phyloP scores from a whole-genome alignment of 495 filamentous ascomycete genomes.

The Delitschia confertaspora region DNA sequence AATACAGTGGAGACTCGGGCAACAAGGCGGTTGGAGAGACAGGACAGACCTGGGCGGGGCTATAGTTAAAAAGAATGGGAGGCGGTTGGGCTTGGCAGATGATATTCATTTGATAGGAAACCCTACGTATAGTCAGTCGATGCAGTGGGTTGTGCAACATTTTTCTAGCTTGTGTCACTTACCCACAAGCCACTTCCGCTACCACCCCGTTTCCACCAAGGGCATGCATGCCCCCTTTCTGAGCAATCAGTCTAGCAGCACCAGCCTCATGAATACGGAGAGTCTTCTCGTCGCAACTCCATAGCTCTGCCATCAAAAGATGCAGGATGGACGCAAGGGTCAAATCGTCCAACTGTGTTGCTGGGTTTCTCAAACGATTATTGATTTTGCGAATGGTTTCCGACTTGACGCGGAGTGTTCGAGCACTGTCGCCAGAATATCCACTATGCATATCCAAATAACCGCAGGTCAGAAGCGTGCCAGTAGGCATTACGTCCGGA shows the following conservation, averaged over 20 bases:
- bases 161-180: not conserved
- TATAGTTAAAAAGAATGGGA: slow-evolving; percentile 10
- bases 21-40: slow-evolving; percentile 1
- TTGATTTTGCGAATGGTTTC: slow-evolving; percentile 24
- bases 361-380: slow-evolving; percentile 4
- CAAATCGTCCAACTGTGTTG: slow-evolving; percentile 13
- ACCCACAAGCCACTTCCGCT: slow-evolving; percentile 17
- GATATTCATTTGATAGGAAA: slow-evolving; percentile 7
- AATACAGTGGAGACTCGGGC: slow-evolving; percentile 23
- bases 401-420: slow-evolving; percentile 13
- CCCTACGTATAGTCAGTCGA: not conserved
- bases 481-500: slow-evolving; percentile 14
- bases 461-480: slow-evolving; percentile 5
- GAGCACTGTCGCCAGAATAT: slow-evolving; percentile 15
- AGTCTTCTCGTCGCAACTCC: slow-evolving; percentile 21
- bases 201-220: slow-evolving; percentile 9
- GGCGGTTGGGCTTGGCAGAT: slow-evolving; percentile 16
- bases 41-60: slow-evolving; percentile 1
- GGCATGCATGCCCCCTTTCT: slow-evolving; percentile 15
- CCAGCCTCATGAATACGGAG: slow-evolving; percentile 19
- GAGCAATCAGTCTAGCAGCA: slow-evolving; percentile 18
- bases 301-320: slow-evolving; percentile 19
- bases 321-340: slow-evolving; percentile 22
- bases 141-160: not conserved
- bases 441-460: slow-evolving; percentile 21